These are phyloP conservation scores for Porogramme epimiltina DNA, from an alignment of 1,284 basidiomycete species.

Conservation along the genomic window DNA sequence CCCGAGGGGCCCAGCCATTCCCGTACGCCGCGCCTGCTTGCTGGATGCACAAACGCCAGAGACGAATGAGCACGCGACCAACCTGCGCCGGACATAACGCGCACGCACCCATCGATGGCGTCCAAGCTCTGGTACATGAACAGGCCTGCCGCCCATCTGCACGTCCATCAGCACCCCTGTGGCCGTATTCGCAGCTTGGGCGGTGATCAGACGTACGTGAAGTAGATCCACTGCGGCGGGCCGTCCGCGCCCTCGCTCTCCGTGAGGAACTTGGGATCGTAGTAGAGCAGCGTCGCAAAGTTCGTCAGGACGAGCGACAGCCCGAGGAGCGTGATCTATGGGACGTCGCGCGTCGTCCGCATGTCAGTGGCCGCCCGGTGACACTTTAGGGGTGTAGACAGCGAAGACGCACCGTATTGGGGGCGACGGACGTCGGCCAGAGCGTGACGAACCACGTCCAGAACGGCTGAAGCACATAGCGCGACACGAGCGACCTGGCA, in stretches of 20 bases:
- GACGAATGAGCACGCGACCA: background rate
- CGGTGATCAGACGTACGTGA: slow-evolving; percentile 57
- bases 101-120: slow-evolving; percentile 81
- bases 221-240: slow-evolving; percentile 85
- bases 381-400: background rate
- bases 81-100: background rate
- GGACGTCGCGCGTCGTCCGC: background rate
- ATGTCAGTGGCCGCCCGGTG: background rate
- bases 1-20: slow-evolving; percentile 94
- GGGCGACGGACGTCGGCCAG: slow-evolving; percentile 88
- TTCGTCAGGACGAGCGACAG: slow-evolving; percentile 85
- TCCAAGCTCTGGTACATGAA: slow-evolving; percentile 94
- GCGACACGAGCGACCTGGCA: slow-evolving; percentile 70
- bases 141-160: slow-evolving; percentile 83
- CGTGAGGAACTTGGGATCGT: slow-evolving; percentile 76
- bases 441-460: slow-evolving; percentile 95
- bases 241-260: slow-evolving; percentile 63
- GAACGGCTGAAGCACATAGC: slow-evolving; percentile 86
- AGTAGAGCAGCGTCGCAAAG: slow-evolving; percentile 81
- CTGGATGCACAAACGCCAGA: slow-evolving; percentile 40
- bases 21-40: slow-evolving; percentile 93
- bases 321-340: slow-evolving; percentile 84
- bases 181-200: slow-evolving; percentile 2
- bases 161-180: background rate
- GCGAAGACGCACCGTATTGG: slow-evolving; percentile 80